Percentiles rank a stretch among this genome's conserved stretches.
Evolutionary conservation across 352 stramenopile genomes (phyloP).

Genomic region (Phytophthora foliorum): DNA sequence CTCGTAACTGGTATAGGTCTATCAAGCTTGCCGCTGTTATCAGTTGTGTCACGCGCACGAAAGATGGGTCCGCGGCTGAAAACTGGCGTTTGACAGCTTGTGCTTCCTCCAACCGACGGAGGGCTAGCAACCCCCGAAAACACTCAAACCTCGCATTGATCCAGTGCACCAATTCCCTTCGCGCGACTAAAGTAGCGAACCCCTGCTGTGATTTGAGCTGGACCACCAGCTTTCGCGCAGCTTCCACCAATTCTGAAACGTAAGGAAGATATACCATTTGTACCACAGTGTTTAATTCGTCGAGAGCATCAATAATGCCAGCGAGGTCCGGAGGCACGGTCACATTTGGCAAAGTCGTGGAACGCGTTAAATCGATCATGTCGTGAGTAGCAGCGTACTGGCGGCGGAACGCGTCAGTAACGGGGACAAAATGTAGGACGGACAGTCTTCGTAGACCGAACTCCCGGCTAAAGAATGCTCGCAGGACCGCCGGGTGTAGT

Average conservation of each 20-base stretch:
- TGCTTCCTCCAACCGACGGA: neutral
- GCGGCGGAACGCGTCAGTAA: neutral
- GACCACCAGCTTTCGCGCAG: neutral
- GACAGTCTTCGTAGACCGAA: neutral
- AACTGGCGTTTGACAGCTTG: neutral
- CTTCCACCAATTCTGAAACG: too few relatives aligned
- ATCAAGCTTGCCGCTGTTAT: neutral
- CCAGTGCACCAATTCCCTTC: neutral
- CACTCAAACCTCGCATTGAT: neutral
- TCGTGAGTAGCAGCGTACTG: neutral
- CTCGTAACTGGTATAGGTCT: neutral
- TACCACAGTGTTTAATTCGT: too few relatives aligned
- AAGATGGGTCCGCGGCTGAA: neutral
- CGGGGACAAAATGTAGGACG: neutral
- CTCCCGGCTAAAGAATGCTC: neutral
- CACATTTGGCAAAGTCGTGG: too few relatives aligned
- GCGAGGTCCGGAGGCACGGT: too few relatives aligned
- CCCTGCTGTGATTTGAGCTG: neutral
- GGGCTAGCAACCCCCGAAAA: neutral
- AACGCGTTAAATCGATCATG: neutral
- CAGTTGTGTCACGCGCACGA: neutral
- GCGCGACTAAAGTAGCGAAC: neutral
- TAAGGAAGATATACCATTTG: too few relatives aligned
- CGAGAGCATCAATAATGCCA: too few relatives aligned
- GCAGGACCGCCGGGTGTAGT: neutral